Conservation (phyloP, 192 early-diverging fungal genomes). For the Chytriomyces hyalinus region DNA sequence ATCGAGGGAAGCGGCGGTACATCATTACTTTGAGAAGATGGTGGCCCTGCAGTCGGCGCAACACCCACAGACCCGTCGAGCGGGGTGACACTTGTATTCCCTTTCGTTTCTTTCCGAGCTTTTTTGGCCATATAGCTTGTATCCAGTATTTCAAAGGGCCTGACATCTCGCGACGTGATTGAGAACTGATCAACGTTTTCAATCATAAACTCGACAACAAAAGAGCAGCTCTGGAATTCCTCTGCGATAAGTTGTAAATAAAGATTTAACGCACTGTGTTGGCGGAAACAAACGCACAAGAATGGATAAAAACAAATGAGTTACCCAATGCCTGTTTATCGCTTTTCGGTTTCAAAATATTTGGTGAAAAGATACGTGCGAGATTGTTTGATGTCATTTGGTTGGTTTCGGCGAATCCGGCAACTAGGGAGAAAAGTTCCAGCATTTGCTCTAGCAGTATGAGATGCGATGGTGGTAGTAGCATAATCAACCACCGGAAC, state of each 20-base stretch:
- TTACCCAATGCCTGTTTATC: conserved; percentile 46
- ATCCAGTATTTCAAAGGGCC: conserved; percentile 52
- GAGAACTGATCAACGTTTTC: conserved; percentile 48
- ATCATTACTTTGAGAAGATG: neutral
- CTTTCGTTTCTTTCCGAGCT: neutral
- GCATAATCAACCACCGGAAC: conserved; percentile 51
- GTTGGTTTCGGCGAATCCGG: conserved; percentile 34
- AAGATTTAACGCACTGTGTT: no score
- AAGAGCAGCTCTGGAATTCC: conserved; percentile 55
- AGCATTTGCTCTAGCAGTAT: conserved; percentile 51
- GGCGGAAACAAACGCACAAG: no score
- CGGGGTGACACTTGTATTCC: neutral
- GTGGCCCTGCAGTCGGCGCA: neutral
- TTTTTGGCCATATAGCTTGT: conserved; percentile 25
- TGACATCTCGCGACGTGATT: conserved; percentile 32
- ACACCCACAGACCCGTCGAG: neutral
- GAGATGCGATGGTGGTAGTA: conserved; percentile 54
- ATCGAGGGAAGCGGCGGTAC: neutral
- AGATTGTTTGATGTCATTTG: conserved; percentile 57
- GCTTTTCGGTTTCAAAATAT: conserved; percentile 47
- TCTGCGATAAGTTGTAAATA: conserved; percentile 21
- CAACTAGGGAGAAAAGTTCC: conserved; percentile 45
- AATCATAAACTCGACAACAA: conserved; percentile 50
- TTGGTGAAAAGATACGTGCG: conserved; percentile 55
- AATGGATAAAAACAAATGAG: neutral